Evolutionary conservation across 225 moss, liverwort and hornwort species (phyloP), one percentile per base, ranked within the genome.

Genomic region (Neckera pumila): DNA sequence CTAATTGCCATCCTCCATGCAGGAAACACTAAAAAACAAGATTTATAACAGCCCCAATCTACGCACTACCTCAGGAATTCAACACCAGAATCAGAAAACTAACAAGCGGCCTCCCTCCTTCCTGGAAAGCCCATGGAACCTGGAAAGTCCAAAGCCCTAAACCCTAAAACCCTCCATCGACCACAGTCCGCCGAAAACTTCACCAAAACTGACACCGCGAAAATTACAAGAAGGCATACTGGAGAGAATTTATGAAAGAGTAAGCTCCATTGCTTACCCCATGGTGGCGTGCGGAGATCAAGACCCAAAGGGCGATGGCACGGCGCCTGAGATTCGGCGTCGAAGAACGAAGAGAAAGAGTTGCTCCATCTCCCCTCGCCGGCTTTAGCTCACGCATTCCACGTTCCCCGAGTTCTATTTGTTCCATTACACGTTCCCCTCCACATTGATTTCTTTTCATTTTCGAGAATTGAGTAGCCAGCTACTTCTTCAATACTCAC

Each of bases 271-370:
- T 64, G 84, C 90, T 90, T 88, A 92, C 90, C 92, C 90, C 90
- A 92, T 92, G 80, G 65, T 86, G 88, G 67, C 86, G 88, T 73
- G 88, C 86, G 47, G 80, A 36, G 64, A 63, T 36, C 64, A 78
- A 71, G 34, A 72, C 87, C 89, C 89, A 56, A 53, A 78, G 82
- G 89, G 89, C 26, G 83, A 75, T 76, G 82, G 58, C 73, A 71
- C 12, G 12, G 85, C 81, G 73, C 81, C 64, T 80, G 56, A 12
- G 58, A 76, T 81, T 14, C 80, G 17, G 74, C 31, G 85, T 64
- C 64, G 85, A 85, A 43, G 17, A 34, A 31, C 18, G 28, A 40
- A 20, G 38, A 49, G 45, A 86, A 59, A 67, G 76, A 82, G 45
- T 15, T 34, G 1, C 1, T 1, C 0, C 3, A 2, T 36, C 72